These are phyloP conservation scores for Naganishia friedmannii DNA, from an alignment of 768 basidiomycete species.

Conservation along the genomic window DNA sequence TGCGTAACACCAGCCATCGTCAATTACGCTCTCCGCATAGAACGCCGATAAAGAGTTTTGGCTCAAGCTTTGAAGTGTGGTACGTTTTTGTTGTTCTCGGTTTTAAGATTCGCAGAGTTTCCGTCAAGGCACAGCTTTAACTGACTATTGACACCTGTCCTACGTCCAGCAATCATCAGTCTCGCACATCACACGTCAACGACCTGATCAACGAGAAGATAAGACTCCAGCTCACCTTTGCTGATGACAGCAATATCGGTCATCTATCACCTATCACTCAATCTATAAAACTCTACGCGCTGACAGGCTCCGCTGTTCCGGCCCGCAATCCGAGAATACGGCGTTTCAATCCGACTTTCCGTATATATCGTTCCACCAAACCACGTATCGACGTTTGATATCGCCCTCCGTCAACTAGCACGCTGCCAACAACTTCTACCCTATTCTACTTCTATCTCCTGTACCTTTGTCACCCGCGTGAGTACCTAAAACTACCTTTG, in stretches of 20 bases:
- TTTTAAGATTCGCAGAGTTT: conserved; percentile 3
- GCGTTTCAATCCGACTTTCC: background rate
- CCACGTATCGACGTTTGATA: background rate
- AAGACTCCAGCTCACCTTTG: background rate
- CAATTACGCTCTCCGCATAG: background rate
- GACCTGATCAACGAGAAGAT: background rate
- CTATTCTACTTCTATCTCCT: background rate
- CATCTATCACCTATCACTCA: background rate
- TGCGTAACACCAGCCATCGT: background rate
- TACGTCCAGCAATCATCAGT: background rate
- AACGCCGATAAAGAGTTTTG: background rate
- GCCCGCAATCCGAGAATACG: background rate
- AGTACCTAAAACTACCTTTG: background rate
- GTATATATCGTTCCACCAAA: background rate
- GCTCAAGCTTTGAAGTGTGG: background rate
- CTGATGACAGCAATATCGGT: background rate
- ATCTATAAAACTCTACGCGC: too few species aligned
- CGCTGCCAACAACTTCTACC: background rate
- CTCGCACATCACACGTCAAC: background rate
- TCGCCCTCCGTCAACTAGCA: background rate
- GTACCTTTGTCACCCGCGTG: background rate
- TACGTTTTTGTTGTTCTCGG: background rate
- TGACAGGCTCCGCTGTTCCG: background rate
- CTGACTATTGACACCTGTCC: background rate
- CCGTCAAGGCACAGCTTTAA: background rate